A percentile compares a stretch with the other conserved stretches of the same genome.
Evolutionary conservation across 805 yeast species (phyloP).

Genomic region (Pichia manshurica): DNA sequence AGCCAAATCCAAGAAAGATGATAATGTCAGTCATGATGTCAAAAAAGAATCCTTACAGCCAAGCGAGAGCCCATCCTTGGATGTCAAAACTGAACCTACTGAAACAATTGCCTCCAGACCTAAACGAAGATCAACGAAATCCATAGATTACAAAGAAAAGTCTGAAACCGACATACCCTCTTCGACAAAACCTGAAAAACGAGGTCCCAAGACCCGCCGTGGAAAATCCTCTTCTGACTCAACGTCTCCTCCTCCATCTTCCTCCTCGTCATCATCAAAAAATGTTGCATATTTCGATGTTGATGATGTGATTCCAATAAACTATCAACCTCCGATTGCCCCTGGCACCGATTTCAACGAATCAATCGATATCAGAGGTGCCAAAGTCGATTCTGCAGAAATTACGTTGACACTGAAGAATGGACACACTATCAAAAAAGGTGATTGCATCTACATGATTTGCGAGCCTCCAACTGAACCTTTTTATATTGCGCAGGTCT

Average conservation of each 20-base stretch:
- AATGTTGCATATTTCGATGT: slow-evolving; percentile 20
- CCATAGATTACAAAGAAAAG: slow-evolving; percentile 32
- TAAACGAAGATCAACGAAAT: slow-evolving; percentile 28
- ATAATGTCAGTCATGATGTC: too few relatives aligned
- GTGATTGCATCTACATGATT: slow-evolving; percentile 74
- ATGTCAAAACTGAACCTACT: not conserved
- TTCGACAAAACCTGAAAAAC: not conserved
- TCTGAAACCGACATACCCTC: slow-evolving; percentile 24
- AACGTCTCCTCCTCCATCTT: slow-evolving; percentile 2
- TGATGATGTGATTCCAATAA: slow-evolving; percentile 36
- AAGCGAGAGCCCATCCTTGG: too few relatives aligned
- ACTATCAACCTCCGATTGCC: slow-evolving; percentile 45
- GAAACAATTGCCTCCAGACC: slow-evolving; percentile 20
- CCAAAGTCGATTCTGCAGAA: slow-evolving; percentile 35
- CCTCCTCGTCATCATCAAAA: slow-evolving; percentile 4
- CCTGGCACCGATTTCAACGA: slow-evolving; percentile 38
- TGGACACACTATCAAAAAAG: slow-evolving; percentile 36
- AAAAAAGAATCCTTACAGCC: not conserved
- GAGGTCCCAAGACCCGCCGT: not conserved
- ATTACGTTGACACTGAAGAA: slow-evolving; percentile 35
- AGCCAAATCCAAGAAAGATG: too few relatives aligned
- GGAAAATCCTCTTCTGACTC: slow-evolving; percentile 5
- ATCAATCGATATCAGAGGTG: slow-evolving; percentile 36
- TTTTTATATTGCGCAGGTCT: slow-evolving; percentile 77
- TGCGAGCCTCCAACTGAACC: slow-evolving; percentile 96